phyloP scores from a whole-genome alignment of 768 basidiomycete species.

The Pleurotus djamor region DNA sequence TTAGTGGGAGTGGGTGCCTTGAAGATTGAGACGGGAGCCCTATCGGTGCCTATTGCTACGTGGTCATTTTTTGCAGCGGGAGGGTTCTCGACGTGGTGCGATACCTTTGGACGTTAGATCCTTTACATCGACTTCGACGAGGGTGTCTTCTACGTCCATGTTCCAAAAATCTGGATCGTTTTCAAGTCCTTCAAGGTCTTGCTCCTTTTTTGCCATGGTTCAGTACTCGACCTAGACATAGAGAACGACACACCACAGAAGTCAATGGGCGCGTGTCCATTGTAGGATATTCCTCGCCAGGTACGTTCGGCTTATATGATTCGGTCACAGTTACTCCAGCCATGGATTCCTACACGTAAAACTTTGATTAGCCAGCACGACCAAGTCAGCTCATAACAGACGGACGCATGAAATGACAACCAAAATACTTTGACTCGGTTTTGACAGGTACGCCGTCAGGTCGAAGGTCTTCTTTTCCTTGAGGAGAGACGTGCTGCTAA shows the following conservation, averaged over 20 bases:
- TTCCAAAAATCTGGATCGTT: conserved; percentile 71
- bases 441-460: conserved; percentile 58
- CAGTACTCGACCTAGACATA: neutral
- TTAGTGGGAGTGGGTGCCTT: conserved; percentile 22
- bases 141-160: conserved; percentile 39
- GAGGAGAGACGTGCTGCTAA: conserved; percentile 64
- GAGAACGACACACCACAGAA: conserved; percentile 41
- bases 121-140: conserved; percentile 23
- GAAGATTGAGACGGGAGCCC: neutral
- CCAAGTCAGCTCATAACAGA: conserved; percentile 8
- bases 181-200: conserved; percentile 65
- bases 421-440: conserved; percentile 70
- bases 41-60: neutral
- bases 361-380: neutral
- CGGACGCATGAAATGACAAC: conserved; percentile 65
- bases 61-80: too few species aligned
- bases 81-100: neutral
- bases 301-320: conserved; percentile 57
- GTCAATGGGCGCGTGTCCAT: conserved; percentile 69
- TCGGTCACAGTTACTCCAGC: conserved; percentile 61
- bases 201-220: conserved; percentile 40
- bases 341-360: conserved; percentile 59
- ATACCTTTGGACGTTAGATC: conserved; percentile 29
- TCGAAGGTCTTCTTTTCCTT: conserved; percentile 57
- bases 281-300: conserved; percentile 59